Evolutionary conservation across 2,329 filamentous ascomycete species (phyloP), one percentile per base, ranked within the genome.

Genomic region (Fusarium chuoi): DNA sequence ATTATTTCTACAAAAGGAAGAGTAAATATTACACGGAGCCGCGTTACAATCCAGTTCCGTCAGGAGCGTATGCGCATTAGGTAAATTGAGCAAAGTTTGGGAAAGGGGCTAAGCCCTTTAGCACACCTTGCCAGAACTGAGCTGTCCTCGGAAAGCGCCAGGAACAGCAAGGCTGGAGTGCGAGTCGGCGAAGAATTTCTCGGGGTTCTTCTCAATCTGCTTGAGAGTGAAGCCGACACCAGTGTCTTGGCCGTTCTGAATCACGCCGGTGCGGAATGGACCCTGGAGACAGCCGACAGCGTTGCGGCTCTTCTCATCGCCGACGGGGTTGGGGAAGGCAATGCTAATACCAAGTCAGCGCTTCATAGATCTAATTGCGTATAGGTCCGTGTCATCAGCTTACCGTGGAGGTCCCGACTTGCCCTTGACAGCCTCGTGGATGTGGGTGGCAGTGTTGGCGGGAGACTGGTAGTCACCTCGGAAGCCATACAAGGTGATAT

Each of bases 361-460:
- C 48, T 55, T 41, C 22, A 24, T 57, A 10, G 36, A 6, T 39
- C 17, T 15, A 30, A n/a, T 17, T 26, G 22, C 15, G 33, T 18
- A 11, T 13, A 41, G 18, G 12, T 24, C 3, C 22, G n/a, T 14
- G 35, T 4, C 6, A 15, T 41, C 18, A 22, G 55, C 79, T 63
- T 79, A 81, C 75, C 87, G 83, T 61, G 87, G 88, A 42, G 87
- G 87, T 12, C 88, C 87, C 26, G 84, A 75, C 56, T 79, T 80
- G 69, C 87, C 87, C 63, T 79, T 81, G 28, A 74, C 77, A 12
- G 80, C 87, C 78, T 89, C 81, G 79, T 89, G 87, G 71, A 89
- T 86, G 78, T 89, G 88, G 4, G 88, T 90, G 24, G 88, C 86
- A 12, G 87, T 88, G 35, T 78, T 74, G 48, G 88, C 88, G 1